Evolutionary conservation across 176 grass and related monocot genomes (phyloP).

Genomic region (Avena insularis): DNA sequence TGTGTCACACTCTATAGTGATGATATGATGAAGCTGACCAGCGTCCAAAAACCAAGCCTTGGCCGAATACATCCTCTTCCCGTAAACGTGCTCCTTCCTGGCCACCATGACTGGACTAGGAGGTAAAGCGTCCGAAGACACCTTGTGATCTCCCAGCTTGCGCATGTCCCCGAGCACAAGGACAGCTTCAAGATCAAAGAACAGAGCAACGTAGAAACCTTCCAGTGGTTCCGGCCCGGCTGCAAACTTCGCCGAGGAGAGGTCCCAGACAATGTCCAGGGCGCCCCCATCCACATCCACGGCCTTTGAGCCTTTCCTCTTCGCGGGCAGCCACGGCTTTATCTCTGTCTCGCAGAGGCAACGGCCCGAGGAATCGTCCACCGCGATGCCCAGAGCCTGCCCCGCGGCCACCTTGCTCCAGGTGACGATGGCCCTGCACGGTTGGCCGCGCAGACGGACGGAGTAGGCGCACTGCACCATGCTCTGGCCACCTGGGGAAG

Average conservation of each 20-base stretch:
- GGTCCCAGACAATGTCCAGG: slow-evolving; percentile 62
- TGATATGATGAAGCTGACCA: slow-evolving; percentile 52
- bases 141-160: not conserved
- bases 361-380: slow-evolving; percentile 49
- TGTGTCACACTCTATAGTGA: slow-evolving; percentile 56
- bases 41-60: slow-evolving; percentile 53
- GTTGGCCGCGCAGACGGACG: slow-evolving; percentile 42
- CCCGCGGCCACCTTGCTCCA: slow-evolving; percentile 60
- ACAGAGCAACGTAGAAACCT: slow-evolving; percentile 56
- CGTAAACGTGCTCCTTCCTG: slow-evolving; percentile 61
- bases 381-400: slow-evolving; percentile 46
- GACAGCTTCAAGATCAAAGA: slow-evolving; percentile 52
- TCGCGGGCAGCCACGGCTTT: slow-evolving; percentile 65
- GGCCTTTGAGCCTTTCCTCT: slow-evolving; percentile 58
- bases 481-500: slow-evolving; percentile 47
- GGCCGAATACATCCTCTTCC: slow-evolving; percentile 54
- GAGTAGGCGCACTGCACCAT: slow-evolving; percentile 61
- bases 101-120: slow-evolving; percentile 52
- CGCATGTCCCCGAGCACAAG: slow-evolving; percentile 53
- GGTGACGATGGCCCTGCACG: slow-evolving; percentile 53
- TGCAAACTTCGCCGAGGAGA: slow-evolving; percentile 51
- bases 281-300: slow-evolving; percentile 42
- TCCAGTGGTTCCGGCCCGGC: slow-evolving; percentile 54
- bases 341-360: slow-evolving; percentile 62
- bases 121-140: slow-evolving; percentile 9